phyloP scores from a whole-genome alignment of 75 land plant genomes.

The Sequoia sempervirens region DNA sequence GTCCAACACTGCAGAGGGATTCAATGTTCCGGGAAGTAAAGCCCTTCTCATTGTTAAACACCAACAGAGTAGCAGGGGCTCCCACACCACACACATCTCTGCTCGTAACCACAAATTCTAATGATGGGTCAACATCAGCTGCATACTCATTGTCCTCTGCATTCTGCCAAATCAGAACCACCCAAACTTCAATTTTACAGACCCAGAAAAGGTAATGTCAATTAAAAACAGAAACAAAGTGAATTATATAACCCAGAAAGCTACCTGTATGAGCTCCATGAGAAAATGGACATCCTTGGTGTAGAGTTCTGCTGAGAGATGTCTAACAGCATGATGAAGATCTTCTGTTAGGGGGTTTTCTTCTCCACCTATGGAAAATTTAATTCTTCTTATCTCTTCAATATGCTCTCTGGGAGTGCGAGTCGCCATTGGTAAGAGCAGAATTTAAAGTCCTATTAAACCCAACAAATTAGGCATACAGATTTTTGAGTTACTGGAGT shows the following conservation, averaged over 20 bases:
- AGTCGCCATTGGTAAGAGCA: too few species aligned
- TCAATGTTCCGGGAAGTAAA: constrained; percentile 17
- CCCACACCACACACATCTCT: constrained; percentile 4
- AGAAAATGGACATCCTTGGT: constrained; percentile 9
- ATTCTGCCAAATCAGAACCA: not conserved
- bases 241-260: too few species aligned
- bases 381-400: constrained; percentile 13
- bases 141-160: constrained; percentile 26
- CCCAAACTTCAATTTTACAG: too few species aligned
- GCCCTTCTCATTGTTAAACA: too few species aligned
- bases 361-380: too few species aligned
- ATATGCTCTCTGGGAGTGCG: constrained; percentile 20
- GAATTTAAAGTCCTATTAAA: too few species aligned
- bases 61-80: too few species aligned
- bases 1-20: constrained; percentile 42
- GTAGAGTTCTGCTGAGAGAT: constrained; percentile 60
- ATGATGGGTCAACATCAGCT: not conserved
- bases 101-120: constrained; percentile 29
- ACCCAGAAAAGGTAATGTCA: too few species aligned
- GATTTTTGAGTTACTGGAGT: too few species aligned
- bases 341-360: constrained; percentile 39
- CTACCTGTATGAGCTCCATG: too few species aligned
- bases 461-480: too few species aligned
- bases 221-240: too few species aligned
- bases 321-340: constrained; percentile 47